Conservation (phyloP, 345 rosid genomes). For the Abelmoschus esculentus region DNA sequence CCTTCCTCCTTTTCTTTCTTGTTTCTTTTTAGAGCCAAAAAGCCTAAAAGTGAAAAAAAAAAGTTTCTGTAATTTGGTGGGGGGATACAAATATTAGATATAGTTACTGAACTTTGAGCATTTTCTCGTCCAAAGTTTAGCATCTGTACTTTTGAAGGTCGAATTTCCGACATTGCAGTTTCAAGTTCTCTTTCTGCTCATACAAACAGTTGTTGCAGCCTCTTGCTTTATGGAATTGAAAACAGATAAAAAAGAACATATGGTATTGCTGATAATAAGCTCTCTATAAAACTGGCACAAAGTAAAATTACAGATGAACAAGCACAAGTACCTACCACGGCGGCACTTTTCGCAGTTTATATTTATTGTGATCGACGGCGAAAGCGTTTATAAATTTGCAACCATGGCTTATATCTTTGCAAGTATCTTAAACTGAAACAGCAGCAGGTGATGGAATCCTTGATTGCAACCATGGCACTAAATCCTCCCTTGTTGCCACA, state of each 20-base stretch:
- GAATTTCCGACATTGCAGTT: constrained; percentile 32
- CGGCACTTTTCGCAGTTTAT: background rate
- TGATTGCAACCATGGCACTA: constrained; percentile 65
- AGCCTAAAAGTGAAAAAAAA: background rate
- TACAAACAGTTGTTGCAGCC: background rate
- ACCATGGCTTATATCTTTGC: background rate
- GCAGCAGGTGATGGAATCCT: constrained; percentile 31
- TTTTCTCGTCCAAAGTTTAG: constrained; percentile 17
- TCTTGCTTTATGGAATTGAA: background rate
- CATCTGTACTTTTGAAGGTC: constrained; percentile 40
- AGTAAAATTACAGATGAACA: background rate
- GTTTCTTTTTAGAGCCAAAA: constrained; percentile 17
- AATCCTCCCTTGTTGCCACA: constrained; percentile 71
- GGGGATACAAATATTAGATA: constrained; percentile 25
- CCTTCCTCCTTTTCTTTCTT: constrained; percentile 1
- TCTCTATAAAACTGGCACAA: background rate
- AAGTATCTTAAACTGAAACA: constrained; percentile 14
- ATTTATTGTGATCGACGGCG: background rate
- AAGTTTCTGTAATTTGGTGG: constrained; percentile 22
- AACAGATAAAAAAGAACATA: background rate
- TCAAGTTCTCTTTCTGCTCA: background rate
- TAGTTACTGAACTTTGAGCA: constrained; percentile 22
- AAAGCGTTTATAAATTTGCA: background rate
- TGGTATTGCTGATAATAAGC: background rate
- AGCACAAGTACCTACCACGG: background rate